Evolutionary conservation across 1,284 basidiomycete species (phyloP).

Genomic region (Phaffia rhodozyma): DNA sequence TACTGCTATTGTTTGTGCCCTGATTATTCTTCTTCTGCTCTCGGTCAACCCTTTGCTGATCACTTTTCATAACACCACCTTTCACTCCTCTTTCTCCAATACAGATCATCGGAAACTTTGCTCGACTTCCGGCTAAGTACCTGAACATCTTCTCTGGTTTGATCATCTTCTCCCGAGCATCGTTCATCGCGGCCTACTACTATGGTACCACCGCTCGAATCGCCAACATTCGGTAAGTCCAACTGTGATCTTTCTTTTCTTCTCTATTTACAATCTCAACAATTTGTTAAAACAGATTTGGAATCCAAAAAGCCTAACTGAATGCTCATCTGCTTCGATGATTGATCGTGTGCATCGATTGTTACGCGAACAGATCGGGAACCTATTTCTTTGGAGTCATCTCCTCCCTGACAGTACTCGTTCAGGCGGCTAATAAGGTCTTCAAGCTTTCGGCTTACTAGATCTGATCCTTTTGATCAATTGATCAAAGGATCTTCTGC

Average conservation of each 20-base stretch:
- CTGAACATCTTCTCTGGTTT: conserved; percentile 26
- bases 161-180: conserved; percentile 25
- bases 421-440: conserved; percentile 14
- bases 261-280: background rate
- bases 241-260: conserved; percentile 7
- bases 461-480: too few species aligned
- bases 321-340: background rate
- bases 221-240: conserved; percentile 10
- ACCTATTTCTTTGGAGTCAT: conserved; percentile 3
- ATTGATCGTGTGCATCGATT: background rate
- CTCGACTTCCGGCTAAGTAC: conserved; percentile 23
- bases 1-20: conserved; percentile 24
- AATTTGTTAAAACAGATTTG: background rate
- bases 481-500: too few species aligned
- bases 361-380: background rate
- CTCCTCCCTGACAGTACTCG: conserved; percentile 4
- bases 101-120: conserved; percentile 26
- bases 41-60: background rate
- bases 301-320: background rate
- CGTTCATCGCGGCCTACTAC: conserved; percentile 26
- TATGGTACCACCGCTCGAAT: conserved; percentile 1
- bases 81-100: background rate
- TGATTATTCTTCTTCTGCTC: too few species aligned
- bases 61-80: background rate
- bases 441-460: conserved; percentile 8